Conservation (phyloP, 371 early-diverging fungal genomes). For the Lichtheimia hyalospora region DNA sequence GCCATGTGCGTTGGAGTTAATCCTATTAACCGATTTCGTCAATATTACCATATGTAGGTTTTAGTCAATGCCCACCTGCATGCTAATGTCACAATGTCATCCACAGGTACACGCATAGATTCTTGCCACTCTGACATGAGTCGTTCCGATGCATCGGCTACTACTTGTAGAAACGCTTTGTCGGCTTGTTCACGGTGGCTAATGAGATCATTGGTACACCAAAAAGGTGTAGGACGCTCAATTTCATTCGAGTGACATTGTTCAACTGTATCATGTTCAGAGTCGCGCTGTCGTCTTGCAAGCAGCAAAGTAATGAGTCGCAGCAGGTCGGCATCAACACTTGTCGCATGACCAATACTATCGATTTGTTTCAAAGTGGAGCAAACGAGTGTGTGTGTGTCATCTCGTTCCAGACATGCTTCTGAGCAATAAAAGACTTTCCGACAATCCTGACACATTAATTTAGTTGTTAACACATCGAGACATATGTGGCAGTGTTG, state of each 20-base stretch:
- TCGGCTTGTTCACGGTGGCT: constrained; percentile 58
- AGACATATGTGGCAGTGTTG: constrained; percentile 65
- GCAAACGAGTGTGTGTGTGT: constrained; percentile 54
- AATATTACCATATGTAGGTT: not conserved
- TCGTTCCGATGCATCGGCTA: constrained; percentile 49
- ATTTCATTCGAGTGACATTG: not conserved
- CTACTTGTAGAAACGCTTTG: constrained; percentile 46
- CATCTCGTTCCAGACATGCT: constrained; percentile 49
- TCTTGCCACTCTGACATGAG: constrained; percentile 51
- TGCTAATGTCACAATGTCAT: constrained; percentile 57
- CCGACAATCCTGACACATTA: constrained; percentile 54
- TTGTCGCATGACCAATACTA: constrained; percentile 48
- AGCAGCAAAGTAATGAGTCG: constrained; percentile 51
- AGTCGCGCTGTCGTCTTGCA: constrained; percentile 38
- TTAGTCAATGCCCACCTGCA: constrained; percentile 44
- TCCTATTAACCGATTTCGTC: constrained; percentile 22
- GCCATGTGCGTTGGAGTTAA: constrained; percentile 62
- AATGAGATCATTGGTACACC: constrained; percentile 59
- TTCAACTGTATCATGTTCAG: constrained; percentile 1
- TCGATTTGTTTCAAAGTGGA: constrained; percentile 40
- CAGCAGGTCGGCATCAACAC: constrained; percentile 57
- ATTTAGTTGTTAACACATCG: constrained; percentile 32
- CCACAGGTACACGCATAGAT: constrained; percentile 36
- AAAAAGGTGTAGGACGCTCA: constrained; percentile 37
- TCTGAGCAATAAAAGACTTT: constrained; percentile 64